phyloP scores from a whole-genome alignment of 441 rosid genomes.

The Populus trichocarpa region DNA sequence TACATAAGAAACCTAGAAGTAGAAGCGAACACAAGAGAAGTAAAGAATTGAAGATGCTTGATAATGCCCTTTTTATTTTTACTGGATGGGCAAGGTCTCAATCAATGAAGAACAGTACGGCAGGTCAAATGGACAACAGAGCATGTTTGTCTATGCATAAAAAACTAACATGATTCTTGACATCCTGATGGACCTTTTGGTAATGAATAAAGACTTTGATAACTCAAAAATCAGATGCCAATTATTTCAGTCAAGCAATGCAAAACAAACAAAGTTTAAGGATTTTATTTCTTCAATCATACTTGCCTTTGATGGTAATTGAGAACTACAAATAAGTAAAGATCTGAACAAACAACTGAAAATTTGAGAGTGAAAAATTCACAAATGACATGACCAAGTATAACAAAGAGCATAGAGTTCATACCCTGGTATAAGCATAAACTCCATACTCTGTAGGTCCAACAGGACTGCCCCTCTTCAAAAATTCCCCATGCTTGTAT shows the following conservation, averaged over 20 bases:
- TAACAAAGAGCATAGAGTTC: neutral
- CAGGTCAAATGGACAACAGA: neutral
- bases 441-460: constrained; percentile 81
- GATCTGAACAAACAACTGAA: neutral
- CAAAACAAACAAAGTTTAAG: neutral
- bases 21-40: neutral
- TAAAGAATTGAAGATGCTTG: neutral
- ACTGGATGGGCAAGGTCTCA: neutral
- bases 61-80: neutral
- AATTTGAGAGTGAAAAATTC: neutral
- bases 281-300: neutral
- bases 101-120: neutral
- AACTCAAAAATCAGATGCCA: neutral
- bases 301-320: neutral
- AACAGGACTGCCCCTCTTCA: constrained; percentile 70
- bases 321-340: neutral
- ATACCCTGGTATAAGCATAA: constrained; percentile 79
- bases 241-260: neutral
- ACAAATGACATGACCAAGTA: neutral
- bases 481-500: constrained; percentile 63
- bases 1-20: neutral
- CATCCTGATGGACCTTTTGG: neutral
- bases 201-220: neutral
- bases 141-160: neutral
- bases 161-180: neutral